Conservation (phyloP, 768 basidiomycete genomes). For the Termitomyces sp. region DNA sequence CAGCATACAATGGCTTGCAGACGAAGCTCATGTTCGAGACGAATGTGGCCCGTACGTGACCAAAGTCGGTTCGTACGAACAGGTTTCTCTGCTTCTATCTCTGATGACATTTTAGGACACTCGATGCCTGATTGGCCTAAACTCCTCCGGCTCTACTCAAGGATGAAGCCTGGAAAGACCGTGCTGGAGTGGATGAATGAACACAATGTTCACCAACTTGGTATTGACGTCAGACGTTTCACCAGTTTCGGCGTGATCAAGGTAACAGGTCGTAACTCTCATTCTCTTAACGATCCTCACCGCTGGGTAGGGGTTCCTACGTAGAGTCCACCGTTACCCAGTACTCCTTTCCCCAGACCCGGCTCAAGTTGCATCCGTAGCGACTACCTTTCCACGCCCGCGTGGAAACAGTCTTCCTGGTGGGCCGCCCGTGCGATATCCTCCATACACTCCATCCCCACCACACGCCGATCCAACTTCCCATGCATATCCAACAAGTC, state of each 20-base stretch:
- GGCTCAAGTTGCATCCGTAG: conserved; percentile 12
- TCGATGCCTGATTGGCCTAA: conserved; percentile 80
- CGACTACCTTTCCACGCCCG: conserved; percentile 25
- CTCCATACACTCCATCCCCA: conserved; percentile 19
- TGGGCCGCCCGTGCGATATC: conserved; percentile 20
- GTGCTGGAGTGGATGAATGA: conserved; percentile 85
- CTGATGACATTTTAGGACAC: conserved; percentile 32
- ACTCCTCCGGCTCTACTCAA: conserved; percentile 81
- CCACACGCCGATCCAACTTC: conserved; percentile 13
- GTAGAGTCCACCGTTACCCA: conserved; percentile 92
- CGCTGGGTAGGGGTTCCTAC: conserved; percentile 69
- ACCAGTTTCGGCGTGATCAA: conserved; percentile 98
- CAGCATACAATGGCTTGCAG: conserved; percentile 81
- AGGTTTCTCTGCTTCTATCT: background rate
- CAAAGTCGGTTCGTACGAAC: conserved; percentile 47
- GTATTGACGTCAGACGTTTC: conserved; percentile 91
- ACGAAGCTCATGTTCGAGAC: conserved; percentile 74
- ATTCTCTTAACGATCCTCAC: background rate
- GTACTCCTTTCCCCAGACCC: conserved; percentile 49
- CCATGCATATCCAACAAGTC: conserved; percentile 11
- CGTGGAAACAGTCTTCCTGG: conserved; percentile 32
- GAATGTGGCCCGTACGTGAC: conserved; percentile 95
- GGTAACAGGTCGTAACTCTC: conserved; percentile 43
- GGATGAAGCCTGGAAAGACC: conserved; percentile 76
- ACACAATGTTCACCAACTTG: conserved; percentile 60